Percentiles rank a stretch among this genome's conserved stretches.
These are phyloP conservation scores for Podospora fimiseda DNA, from an alignment of 495 filamentous ascomycete genomes.

Conservation along the genomic window DNA sequence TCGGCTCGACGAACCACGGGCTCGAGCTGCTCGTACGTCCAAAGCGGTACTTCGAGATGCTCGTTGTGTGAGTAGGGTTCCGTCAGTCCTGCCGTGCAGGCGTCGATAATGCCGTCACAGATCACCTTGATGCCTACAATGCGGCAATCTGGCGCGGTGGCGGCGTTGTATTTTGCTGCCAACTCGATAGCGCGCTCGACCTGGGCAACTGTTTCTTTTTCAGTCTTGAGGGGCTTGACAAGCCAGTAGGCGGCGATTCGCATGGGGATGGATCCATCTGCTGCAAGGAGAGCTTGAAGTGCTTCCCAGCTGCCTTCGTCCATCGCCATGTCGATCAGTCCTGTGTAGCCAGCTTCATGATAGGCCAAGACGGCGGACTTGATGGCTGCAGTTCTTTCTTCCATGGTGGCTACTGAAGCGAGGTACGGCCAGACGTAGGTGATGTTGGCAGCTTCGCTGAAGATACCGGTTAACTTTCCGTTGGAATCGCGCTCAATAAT, in stretches of 20 bases:
- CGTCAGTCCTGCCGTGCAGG: constrained; percentile 56
- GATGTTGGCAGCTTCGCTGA: constrained; percentile 52
- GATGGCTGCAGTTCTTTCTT: constrained; percentile 49
- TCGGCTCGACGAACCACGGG: constrained; percentile 51
- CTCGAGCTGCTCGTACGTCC: constrained; percentile 45
- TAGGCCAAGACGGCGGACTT: constrained; percentile 45
- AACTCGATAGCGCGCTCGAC: constrained; percentile 57
- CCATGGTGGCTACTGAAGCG: constrained; percentile 43
- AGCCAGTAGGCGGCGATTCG: constrained; percentile 61
- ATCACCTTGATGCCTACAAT: constrained; percentile 64
- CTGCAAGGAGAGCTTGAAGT: constrained; percentile 40
- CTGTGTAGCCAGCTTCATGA: constrained; percentile 53
- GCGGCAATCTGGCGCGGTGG: constrained; percentile 46
- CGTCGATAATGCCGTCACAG: constrained; percentile 61
- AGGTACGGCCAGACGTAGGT: constrained; percentile 54
- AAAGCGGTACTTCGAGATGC: constrained; percentile 46
- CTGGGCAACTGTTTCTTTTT: constrained; percentile 40
- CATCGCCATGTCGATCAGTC: constrained; percentile 67
- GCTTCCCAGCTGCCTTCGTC: constrained; percentile 55
- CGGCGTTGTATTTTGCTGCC: constrained; percentile 37
- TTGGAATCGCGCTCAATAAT: constrained; percentile 48
- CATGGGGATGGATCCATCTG: constrained; percentile 41
- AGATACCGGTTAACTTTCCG: constrained; percentile 48
- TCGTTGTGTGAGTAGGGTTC: constrained; percentile 53
- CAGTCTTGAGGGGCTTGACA: constrained; percentile 40